Percentiles rank a stretch among this genome's conserved stretches.
These are phyloP conservation scores for Maudiozyma barnettii DNA, from an alignment of 805 yeast species.

Conservation along the genomic window DNA sequence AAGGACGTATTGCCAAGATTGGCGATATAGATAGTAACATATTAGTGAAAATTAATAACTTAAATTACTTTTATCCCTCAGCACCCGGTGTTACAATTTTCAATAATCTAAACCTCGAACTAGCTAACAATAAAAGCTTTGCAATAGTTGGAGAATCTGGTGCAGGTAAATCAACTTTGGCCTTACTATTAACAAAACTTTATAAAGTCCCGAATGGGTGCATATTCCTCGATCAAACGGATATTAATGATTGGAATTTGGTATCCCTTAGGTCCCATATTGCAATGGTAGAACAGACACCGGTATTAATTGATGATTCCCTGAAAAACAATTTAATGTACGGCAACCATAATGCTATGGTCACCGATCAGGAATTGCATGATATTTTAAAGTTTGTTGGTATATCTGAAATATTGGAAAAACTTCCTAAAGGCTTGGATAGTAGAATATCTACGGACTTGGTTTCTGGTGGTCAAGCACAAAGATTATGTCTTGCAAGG, in stretches of 20 bases:
- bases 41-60: slow-evolving; percentile 35
- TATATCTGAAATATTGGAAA: slow-evolving; percentile 43
- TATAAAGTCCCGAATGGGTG: slow-evolving; percentile 33
- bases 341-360: slow-evolving; percentile 33
- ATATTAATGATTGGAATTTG: slow-evolving; percentile 39
- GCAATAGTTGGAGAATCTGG: slow-evolving; percentile 86
- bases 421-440: slow-evolving; percentile 49
- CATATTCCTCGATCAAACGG: slow-evolving; percentile 38
- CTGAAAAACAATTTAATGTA: slow-evolving; percentile 62
- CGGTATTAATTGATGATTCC: slow-evolving; percentile 64
- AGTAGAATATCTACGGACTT: slow-evolving; percentile 45
- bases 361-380: slow-evolving; percentile 30
- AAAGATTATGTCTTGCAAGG: slow-evolving; percentile 75
- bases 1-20: slow-evolving; percentile 1
- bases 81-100: slow-evolving; percentile 29
- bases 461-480: slow-evolving; percentile 87
- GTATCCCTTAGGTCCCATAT: slow-evolving; percentile 43
- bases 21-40: background rate
- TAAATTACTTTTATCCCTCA: slow-evolving; percentile 42
- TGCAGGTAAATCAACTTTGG: slow-evolving; percentile 78
- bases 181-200: slow-evolving; percentile 46
- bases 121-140: slow-evolving; percentile 41
- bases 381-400: slow-evolving; percentile 38
- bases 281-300: slow-evolving; percentile 68
- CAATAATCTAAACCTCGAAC: slow-evolving; percentile 33